Evolutionary conservation across 2,329 filamentous ascomycete genomes (phyloP), one percentile per base, ranked within the genome.

Genomic region (Laburnicola sp.): DNA sequence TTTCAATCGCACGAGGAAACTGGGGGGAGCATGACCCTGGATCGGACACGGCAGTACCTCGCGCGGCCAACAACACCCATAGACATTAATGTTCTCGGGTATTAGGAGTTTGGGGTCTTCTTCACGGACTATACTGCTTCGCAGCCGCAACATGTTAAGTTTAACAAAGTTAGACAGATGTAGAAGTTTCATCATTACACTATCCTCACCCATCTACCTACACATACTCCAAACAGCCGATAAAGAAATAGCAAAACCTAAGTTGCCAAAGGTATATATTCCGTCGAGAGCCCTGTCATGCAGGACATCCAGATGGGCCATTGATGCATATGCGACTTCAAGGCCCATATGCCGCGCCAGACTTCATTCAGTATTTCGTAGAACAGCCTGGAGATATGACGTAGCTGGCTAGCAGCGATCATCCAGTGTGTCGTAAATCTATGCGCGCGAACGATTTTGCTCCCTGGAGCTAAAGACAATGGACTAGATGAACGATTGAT

Each of bases 301-400:
- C 49, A 51, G 27, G 30, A 48, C 41, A 55, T 55, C 51, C 52
- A 55, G 50, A 41, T 34, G 25, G 44, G 40, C 30, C 39, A 27
- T 38, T 16, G 31, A 47, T 46, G 36, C 47, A 42, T 32, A 49
- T 42, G 16, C 40, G 47, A 25, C 48, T 46, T 37, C n/a, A 50
- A 16, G 42, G 46, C 41, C 11, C 53, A 31, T 34, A 44, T 50
- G 30, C 38, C 32, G 50, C 16, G 32, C 10, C 36, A 32, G 38
- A 22, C 31, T 16, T 56, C 50, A 41, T 50, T 38, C 42, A 36
- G 16, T 16, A 46, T 32, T 40, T 56, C 43, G 34, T 46, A 42
- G 32, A 16, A 16, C 16, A 16, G 50, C 21, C 28, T 53, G 36
- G 32, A 40, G 45, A 34, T 45, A 36, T 16, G 16, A 32, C 30